These are phyloP conservation scores for Penicillium sp. DNA, from an alignment of 2,329 filamentous ascomycete species.

Conservation along the genomic window DNA sequence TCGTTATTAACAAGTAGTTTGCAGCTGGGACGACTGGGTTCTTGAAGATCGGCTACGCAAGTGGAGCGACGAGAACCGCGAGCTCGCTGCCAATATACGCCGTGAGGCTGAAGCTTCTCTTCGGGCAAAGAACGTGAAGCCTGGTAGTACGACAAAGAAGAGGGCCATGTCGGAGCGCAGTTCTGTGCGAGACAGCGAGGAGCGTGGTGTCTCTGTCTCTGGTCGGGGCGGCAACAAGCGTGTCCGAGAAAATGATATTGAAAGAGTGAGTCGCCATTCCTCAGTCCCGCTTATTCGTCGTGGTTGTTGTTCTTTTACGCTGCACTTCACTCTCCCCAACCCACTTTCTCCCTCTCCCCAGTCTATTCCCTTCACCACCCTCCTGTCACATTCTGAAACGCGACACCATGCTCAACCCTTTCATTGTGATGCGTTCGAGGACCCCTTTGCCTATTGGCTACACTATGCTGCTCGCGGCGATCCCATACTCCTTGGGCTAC, in stretches of 20 bases:
- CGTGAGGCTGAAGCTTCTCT: constrained; percentile 42
- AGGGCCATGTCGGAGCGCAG: constrained; percentile 43
- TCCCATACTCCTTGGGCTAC: too few relatives aligned
- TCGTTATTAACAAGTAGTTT: constrained; percentile 1
- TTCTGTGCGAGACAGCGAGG: constrained; percentile 48
- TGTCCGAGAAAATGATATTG: constrained; percentile 48
- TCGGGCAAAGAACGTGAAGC: constrained; percentile 34
- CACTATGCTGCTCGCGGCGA: too few relatives aligned
- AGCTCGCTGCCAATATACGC: constrained; percentile 65
- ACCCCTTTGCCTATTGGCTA: too few relatives aligned
- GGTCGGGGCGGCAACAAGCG: constrained; percentile 47
- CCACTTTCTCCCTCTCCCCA: background rate
- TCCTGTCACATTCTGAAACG: background rate
- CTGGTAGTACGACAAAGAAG: constrained; percentile 36
- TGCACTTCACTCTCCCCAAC: background rate
- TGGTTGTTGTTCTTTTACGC: background rate
- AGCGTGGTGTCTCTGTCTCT: constrained; percentile 45
- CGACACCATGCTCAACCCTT: background rate
- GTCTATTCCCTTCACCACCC: background rate
- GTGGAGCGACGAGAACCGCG: constrained; percentile 91
- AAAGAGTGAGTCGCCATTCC: constrained; percentile 42
- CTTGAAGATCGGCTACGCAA: constrained; percentile 90
- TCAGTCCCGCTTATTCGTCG: background rate
- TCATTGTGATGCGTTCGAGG: too few relatives aligned
- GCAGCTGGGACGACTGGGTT: constrained; percentile 97